Base-by-base conservation (phyloP, 371 early-diverging fungal species). In the Apophysomyces trapeziformis region DNA sequence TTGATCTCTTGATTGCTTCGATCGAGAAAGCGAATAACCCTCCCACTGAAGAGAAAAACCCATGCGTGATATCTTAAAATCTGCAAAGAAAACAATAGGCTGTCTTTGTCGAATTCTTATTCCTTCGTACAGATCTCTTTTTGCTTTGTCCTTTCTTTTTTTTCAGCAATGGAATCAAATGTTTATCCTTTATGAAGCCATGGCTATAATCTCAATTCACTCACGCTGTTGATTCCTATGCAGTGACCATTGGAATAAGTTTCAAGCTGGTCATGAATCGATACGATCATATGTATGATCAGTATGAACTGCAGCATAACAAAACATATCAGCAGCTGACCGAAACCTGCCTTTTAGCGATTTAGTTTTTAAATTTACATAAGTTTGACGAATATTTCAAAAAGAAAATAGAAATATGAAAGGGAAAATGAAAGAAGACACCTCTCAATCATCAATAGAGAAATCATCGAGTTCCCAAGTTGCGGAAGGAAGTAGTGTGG, bases 1-100 rank as follows among this genome's bases (percentile, higher is more conserved):
- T 91, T 64, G 89, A 90, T 60, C 69, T 85, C 41, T 82, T 89
- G 80, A 86, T 91, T 62, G 83, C 84, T 35, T 83, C 86, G 61
- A 87, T 91, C 68, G 91, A 91, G 75, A 87, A 89, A 61, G 82
- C 83, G 12, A 79, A 86, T 41, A 87, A 84, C 39, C 85, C 86
- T 18, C 83, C 89, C 39, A 71, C 83, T 12, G 88, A 86, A 72
- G 83, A 85, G 62, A 83, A 85, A 68, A 77, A 73, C 56, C 83
- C 75, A 9, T 89, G 89, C 71, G 43, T 74, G 35, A 75, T 86
- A 54, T 71, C 79, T 38, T 86, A 71, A 75, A 63, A 50, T 21
- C 7, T 21, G 54, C 21, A 16, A 7, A 9, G 21, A 21, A 8
- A 21, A 9, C 13, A 14, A n/a, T 21, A 21, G 54, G 9, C 21